A percentile compares a stretch with the other conserved stretches of the same genome.
Evolutionary conservation across 495 filamentous ascomycete genomes (phyloP).

Genomic region (Tetracladium marchalianum): DNA sequence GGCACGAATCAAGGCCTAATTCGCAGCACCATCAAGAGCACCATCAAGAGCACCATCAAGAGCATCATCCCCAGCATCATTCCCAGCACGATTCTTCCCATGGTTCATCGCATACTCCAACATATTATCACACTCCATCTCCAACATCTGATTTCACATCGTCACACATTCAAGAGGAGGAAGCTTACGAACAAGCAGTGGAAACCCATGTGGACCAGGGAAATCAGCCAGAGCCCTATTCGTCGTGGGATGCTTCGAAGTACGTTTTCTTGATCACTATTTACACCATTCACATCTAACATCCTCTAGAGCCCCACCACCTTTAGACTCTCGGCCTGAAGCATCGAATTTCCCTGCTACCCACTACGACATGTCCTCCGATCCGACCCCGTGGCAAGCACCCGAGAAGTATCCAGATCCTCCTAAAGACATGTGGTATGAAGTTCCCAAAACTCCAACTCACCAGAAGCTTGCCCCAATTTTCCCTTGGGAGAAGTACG

Average conservation of each 20-base stretch:
- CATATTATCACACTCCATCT: background rate
- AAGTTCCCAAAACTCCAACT: constrained; percentile 54
- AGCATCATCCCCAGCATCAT: constrained; percentile 14
- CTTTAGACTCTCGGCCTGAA: constrained; percentile 64
- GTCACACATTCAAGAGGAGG: constrained; percentile 3
- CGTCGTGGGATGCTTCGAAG: constrained; percentile 60
- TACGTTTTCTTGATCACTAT: constrained; percentile 24
- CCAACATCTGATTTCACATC: background rate
- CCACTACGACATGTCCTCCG: constrained; percentile 68
- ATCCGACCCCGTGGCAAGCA: constrained; percentile 59
- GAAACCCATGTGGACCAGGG: constrained; percentile 5
- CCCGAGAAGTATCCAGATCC: constrained; percentile 70
- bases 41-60: constrained; percentile 27
- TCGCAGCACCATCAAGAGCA: too few relatives aligned
- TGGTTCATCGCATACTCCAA: background rate
- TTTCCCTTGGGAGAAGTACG: constrained; percentile 77
- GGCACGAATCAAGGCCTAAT: too few relatives aligned
- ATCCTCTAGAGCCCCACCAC: constrained; percentile 56
- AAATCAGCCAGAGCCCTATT: constrained; percentile 15
- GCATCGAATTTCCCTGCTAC: constrained; percentile 62
- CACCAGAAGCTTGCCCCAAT: constrained; percentile 50
- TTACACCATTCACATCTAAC: background rate
- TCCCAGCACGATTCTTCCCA: background rate
- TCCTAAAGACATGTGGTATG: constrained; percentile 75
- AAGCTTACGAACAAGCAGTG: constrained; percentile 15